Percentiles rank a stretch among this genome's conserved stretches.
These are phyloP conservation scores for Hirsutella rhossiliensis DNA, from an alignment of 2,329 filamentous ascomycete genomes.

Conservation along the genomic window DNA sequence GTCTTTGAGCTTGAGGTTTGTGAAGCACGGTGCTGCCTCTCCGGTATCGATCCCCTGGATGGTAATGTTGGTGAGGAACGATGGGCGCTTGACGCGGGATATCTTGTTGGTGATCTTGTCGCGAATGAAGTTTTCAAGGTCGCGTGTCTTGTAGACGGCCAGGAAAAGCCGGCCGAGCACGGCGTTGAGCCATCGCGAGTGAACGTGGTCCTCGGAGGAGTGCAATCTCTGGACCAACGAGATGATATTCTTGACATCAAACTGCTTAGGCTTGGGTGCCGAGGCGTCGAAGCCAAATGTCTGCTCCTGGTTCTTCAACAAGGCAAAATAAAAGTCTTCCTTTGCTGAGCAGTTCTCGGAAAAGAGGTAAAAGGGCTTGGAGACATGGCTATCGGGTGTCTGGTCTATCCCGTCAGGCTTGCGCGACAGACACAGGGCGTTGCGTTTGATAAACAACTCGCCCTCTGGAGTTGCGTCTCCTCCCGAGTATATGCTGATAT, in stretches of 20 bases:
- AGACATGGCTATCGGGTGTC: constrained; percentile 41
- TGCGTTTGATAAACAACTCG: constrained; percentile 91
- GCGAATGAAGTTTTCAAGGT: constrained; percentile 67
- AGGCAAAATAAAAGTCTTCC: constrained; percentile 94
- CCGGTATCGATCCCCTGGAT: constrained; percentile 78
- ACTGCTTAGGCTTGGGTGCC: constrained; percentile 59
- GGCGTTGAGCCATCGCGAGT: constrained; percentile 90
- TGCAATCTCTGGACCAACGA: constrained; percentile 82
- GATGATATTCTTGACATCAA: constrained; percentile 79
- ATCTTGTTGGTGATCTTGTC: constrained; percentile 95
- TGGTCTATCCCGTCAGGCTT: constrained; percentile 42
- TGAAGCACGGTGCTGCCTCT: constrained; percentile 76
- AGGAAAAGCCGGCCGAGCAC: constrained; percentile 81
- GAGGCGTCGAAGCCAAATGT: constrained; percentile 39
- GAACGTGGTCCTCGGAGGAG: constrained; percentile 79
- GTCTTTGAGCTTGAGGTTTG: constrained; percentile 77
- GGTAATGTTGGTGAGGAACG: constrained; percentile 76
- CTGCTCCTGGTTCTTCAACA: constrained; percentile 74
- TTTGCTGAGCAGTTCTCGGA: constrained; percentile 93
- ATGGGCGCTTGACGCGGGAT: constrained; percentile 79
- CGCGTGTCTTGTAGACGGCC: constrained; percentile 71
- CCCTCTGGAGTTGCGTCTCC: constrained; percentile 71
- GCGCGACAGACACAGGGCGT: constrained; percentile 72
- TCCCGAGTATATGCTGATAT: constrained; percentile 74
- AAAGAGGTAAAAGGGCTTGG: constrained; percentile 87